These are phyloP conservation scores for Calycina marina DNA, from an alignment of 2,329 filamentous ascomycete species.

Conservation along the genomic window DNA sequence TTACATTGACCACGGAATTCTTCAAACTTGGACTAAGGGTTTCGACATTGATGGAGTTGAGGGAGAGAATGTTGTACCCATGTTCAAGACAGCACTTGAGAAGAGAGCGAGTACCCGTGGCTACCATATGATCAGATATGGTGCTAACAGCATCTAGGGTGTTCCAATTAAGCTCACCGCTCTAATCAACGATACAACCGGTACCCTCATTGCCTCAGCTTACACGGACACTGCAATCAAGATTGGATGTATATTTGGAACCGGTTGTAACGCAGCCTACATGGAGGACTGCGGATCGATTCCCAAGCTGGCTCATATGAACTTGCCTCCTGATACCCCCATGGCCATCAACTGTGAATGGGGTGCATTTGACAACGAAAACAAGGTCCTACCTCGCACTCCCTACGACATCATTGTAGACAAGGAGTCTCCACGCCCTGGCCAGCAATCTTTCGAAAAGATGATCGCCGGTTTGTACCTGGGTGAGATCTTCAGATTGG, in stretches of 20 bases:
- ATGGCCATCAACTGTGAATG: constrained; percentile 98
- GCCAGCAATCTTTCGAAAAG: constrained; percentile 93
- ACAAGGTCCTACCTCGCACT: constrained; percentile 72
- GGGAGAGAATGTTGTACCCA: constrained; percentile 77
- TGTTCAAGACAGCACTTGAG: constrained; percentile 66
- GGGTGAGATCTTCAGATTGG: constrained; percentile 84
- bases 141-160: constrained; percentile 34
- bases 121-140: constrained; percentile 1
- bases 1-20: constrained; percentile 80
- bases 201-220: constrained; percentile 87
- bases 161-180: constrained; percentile 88
- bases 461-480: constrained; percentile 94
- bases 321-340: constrained; percentile 66
- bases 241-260: constrained; percentile 97
- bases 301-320: constrained; percentile 85
- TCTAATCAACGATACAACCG: constrained; percentile 94
- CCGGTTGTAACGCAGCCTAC: constrained; percentile 95
- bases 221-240: constrained; percentile 92
- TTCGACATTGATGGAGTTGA: constrained; percentile 91
- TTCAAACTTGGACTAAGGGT: constrained; percentile 95
- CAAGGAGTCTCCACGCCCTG: constrained; percentile 79
- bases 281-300: constrained; percentile 88
- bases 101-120: constrained; percentile 38
- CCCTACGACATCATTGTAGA: constrained; percentile 80
- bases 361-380: constrained; percentile 92